Base-by-base conservation (phyloP, 2,329 filamentous ascomycete species). In the Scedosporium aurantiacum region DNA sequence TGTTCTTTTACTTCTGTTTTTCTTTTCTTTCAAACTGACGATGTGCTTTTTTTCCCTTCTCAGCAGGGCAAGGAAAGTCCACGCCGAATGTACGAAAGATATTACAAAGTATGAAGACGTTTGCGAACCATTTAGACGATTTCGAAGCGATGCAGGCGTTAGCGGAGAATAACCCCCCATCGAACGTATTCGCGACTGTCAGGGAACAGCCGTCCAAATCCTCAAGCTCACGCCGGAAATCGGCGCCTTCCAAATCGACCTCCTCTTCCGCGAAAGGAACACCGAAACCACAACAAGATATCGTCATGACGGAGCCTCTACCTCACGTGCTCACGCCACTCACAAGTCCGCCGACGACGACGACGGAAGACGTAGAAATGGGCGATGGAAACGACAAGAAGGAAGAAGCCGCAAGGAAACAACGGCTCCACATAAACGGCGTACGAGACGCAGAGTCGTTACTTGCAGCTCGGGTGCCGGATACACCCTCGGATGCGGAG, bases 81-180 rank as follows among this genome's bases (percentile, higher is more conserved):
- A 90, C 87, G 5, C 79, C 84, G 41, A 86, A 84, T 66, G 87
- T 91, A 27, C 84, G 89, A 67, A 87, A 87, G 74, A 91, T 94
- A 64, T 77, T 94, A 61, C 84, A 87, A 66, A 90, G 87, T 27
- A 88, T 91, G 70, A 91, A 93, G 76, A 91, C 88, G 2, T 93
- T 93, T 72, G 84, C 85, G 64, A 91, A 94, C 74, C 87, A 93
- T 71, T 80, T 93, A 56, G 88, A 90, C 66, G 90, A 94, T 71
- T 90, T 88, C 71, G 81, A 89, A 66, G 89, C 89, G 7, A 76
- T 84, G 67, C 77, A 79, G 63, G 74, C 76, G n/a, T 74, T 76
- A 32, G 71, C 72, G 57, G 76, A 76, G 61, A 72, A 69, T 62
- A 72, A 72, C 61, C 23, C 58, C 12, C 2, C 57, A 14, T n/a